phyloP scores from a whole-genome alignment of 768 basidiomycete genomes.

The Kwoniella sp. region DNA sequence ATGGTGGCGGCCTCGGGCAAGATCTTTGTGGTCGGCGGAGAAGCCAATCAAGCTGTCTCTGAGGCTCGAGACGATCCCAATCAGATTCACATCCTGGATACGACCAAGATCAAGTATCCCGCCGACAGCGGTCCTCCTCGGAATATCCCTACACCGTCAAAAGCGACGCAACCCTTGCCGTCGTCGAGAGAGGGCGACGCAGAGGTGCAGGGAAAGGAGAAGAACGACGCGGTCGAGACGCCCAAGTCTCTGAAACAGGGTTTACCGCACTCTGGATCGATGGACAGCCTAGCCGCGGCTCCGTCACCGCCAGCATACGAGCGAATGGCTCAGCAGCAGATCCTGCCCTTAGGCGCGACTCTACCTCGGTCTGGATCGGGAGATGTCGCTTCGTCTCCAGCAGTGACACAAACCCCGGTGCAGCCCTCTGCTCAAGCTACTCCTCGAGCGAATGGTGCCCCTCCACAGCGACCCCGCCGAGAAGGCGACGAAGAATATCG shows the following conservation, averaged over 20 bases:
- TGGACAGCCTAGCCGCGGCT: slow-evolving; percentile 24
- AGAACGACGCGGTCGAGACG: too few species aligned
- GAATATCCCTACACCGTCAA: slow-evolving; percentile 23
- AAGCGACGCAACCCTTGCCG: too few species aligned
- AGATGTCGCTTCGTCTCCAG: slow-evolving; percentile 6
- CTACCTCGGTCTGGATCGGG: slow-evolving; percentile 24
- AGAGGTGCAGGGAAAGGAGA: too few species aligned
- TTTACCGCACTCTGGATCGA: slow-evolving; percentile 20
- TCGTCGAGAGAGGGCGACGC: too few species aligned
- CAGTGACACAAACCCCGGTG: not conserved
- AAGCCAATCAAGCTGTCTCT: slow-evolving; percentile 65
- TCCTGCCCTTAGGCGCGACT: slow-evolving; percentile 4
- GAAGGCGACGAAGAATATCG: slow-evolving; percentile 41
- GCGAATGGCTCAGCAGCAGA: slow-evolving; percentile 6
- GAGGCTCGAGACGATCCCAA: slow-evolving; percentile 71
- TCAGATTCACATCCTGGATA: slow-evolving; percentile 86
- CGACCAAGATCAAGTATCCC: slow-evolving; percentile 94
- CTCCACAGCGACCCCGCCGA: slow-evolving; percentile 49
- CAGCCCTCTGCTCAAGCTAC: slow-evolving; percentile 8
- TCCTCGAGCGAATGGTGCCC: slow-evolving; percentile 45
- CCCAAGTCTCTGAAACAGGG: slow-evolving; percentile 17
- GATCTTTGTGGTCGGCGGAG: slow-evolving; percentile 91
- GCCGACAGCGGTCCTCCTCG: slow-evolving; percentile 55
- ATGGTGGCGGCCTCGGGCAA: slow-evolving; percentile 83
- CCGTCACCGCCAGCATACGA: slow-evolving; percentile 21